A percentile compares a stretch with the other conserved stretches of the same genome.
Conservation (phyloP, 257 asterid genomes). For the Solanum tarapatanum region DNA sequence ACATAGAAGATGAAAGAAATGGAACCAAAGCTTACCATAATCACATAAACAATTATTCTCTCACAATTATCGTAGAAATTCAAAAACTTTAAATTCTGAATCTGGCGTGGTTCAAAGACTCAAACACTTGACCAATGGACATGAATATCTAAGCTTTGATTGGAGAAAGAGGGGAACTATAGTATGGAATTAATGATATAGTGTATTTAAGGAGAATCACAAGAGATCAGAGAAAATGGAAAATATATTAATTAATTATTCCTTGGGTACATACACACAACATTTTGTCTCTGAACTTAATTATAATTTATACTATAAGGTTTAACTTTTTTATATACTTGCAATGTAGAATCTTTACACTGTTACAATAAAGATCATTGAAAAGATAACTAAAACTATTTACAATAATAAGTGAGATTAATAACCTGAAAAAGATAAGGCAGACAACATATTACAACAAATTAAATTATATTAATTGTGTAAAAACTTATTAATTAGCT, state of each 20-base stretch:
- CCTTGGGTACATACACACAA: constrained; percentile 8
- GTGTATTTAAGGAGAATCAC: constrained; percentile 46
- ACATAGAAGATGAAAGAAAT: background rate
- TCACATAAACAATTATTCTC: background rate
- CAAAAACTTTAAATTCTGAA: background rate
- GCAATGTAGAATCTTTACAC: background rate
- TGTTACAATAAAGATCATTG: background rate
- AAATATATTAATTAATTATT: background rate
- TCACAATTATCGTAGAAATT: background rate
- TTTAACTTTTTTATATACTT: background rate
- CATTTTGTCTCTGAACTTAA: constrained; percentile 14
- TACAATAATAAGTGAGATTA: background rate
- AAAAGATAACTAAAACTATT: background rate
- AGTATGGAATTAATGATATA: constrained; percentile 15
- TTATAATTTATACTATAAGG: background rate
- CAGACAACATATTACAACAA: background rate
- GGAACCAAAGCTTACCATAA: constrained; percentile 20
- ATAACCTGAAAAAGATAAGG: background rate
- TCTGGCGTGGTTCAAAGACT: background rate
- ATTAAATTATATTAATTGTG: background rate
- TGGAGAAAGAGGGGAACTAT: constrained; percentile 31
- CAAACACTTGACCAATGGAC: background rate
- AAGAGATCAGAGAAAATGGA: constrained; percentile 12
- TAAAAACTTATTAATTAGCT: background rate
- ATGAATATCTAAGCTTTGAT: background rate